A percentile compares a stretch with the other conserved stretches of the same genome.
These are phyloP conservation scores for Apophysomyces variabilis DNA, from an alignment of 371 early-diverging fungal genomes.

Conservation along the genomic window DNA sequence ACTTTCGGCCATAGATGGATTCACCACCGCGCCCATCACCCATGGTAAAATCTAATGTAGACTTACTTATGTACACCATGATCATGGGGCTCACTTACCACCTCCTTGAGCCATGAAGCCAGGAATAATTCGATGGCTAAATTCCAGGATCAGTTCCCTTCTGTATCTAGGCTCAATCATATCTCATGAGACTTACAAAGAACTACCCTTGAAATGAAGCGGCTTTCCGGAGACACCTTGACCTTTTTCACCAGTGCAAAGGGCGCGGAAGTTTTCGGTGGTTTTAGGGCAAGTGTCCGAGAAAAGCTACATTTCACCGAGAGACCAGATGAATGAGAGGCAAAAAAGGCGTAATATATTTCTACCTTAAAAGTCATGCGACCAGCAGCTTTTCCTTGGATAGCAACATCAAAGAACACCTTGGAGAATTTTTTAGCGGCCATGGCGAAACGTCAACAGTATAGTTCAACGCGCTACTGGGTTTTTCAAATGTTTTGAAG, in stretches of 20 bases:
- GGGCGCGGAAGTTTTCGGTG: constrained; percentile 95
- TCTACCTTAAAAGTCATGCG: constrained; percentile 33
- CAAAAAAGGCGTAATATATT: not conserved
- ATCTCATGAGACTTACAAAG: constrained; percentile 62
- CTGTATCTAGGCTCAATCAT: not conserved
- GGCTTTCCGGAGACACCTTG: constrained; percentile 69
- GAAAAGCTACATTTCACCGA: constrained; percentile 66
- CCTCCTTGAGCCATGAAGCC: constrained; percentile 99
- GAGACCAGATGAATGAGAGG: not conserved
- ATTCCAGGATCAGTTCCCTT: not conserved
- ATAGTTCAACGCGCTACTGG: not conserved
- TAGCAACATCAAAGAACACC: constrained; percentile 70
- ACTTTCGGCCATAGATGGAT: constrained; percentile 94
- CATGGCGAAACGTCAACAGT: constrained; percentile 16
- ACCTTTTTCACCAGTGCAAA: constrained; percentile 82
- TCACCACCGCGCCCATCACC: constrained; percentile 95
- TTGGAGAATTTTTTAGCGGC: constrained; percentile 32
- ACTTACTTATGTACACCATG: not conserved
- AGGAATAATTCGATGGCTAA: constrained; percentile 90
- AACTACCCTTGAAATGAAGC: constrained; percentile 80
- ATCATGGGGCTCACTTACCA: constrained; percentile 29
- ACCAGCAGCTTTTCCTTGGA: constrained; percentile 62
- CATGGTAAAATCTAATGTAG: constrained; percentile 78
- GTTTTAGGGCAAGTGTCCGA: constrained; percentile 95
- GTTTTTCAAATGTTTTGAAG: not conserved